phyloP scores from a whole-genome alignment of 2,329 filamentous ascomycete species.

The Ophiostoma ips region DNA sequence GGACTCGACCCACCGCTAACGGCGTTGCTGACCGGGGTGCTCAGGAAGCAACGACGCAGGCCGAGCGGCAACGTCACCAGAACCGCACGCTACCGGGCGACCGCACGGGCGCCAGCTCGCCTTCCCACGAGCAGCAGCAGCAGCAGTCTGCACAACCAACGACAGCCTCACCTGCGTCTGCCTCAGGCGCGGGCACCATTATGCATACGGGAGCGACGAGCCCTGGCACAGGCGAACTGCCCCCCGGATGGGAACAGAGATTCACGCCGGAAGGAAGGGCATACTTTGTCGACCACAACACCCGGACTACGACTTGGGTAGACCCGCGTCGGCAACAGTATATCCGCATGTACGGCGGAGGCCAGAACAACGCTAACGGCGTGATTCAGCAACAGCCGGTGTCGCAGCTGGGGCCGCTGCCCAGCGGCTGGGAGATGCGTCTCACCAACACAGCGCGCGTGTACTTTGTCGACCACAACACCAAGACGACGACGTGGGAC shows the following conservation, averaged over 20 bases:
- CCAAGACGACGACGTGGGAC: slow-evolving; percentile 98
- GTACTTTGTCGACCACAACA: slow-evolving; percentile 99
- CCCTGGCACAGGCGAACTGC: slow-evolving; percentile 85
- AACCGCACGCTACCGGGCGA: slow-evolving; percentile 94
- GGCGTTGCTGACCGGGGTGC: slow-evolving; percentile 65
- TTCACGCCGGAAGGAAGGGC: slow-evolving; percentile 88
- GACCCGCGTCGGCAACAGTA: slow-evolving; percentile 95
- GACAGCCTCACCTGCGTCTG: slow-evolving; percentile 28
- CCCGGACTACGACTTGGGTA: slow-evolving; percentile 95
- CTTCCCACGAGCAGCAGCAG: slow-evolving; percentile 51
- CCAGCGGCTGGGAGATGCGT: slow-evolving; percentile 99
- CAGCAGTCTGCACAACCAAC: slow-evolving; percentile 29
- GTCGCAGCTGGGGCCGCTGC: slow-evolving; percentile 85
- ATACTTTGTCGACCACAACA: slow-evolving; percentile 98
- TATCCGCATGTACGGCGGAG: slow-evolving; percentile 80
- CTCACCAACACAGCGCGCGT: slow-evolving; percentile 95
- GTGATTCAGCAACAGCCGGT: slow-evolving; percentile 95
- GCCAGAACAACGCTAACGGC: slow-evolving; percentile 71
- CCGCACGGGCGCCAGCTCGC: slow-evolving; percentile 83
- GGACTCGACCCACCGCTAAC: slow-evolving; percentile 75
- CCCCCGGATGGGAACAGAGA: slow-evolving; percentile 90
- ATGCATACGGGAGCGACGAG: slow-evolving; percentile 92
- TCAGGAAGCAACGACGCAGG: slow-evolving; percentile 79
- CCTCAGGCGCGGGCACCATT: slow-evolving; percentile 57
- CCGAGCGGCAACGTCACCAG: slow-evolving; percentile 86